Evolutionary conservation across 768 basidiomycete genomes (phyloP), one percentile per base, ranked within the genome.

Genomic region (Trametes cubensis): DNA sequence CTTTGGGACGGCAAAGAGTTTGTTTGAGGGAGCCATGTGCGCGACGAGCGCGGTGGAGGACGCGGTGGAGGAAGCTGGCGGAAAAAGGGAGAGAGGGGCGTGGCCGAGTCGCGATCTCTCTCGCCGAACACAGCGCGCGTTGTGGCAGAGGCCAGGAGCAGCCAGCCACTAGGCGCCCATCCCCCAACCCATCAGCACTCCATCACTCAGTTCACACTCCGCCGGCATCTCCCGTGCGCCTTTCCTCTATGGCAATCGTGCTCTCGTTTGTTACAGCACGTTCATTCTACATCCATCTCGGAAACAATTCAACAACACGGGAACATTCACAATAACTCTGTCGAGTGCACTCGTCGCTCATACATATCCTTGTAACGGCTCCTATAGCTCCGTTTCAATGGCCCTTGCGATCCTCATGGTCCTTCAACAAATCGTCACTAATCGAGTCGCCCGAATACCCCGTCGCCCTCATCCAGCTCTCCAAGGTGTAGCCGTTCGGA

Each of bases 381-480:
- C 7, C 28, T 28, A 28, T 28, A 7, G 28, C 28, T 28, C 4
- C 34, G 34, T 6, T 10, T 34, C 34, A 34, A 34, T 6, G 34
- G 10, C 34, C 10, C 34, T 34, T 34, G 6, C 34, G 34, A 2
- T 34, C 34, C 34, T 34, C 34, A 34, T 34, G 34, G 34, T 34
- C 34, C 34, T 34, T 34, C 34, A 34, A 11, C 10, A 34, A 34
- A 34, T 34, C 34, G 34, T 34, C n/a, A n/a, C n/a, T 34, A 11
- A 34, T 11, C 34, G 11, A 34, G 10, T 11, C 11, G 34, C 34
- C 34, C 34, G 34, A 34, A 23, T 44, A 44, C 17, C 53, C 41
- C 4, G 41, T 28, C 25, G 25, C 53, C 26, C 53, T 25, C 73
- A 81, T 79, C 80, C 79, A 81, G 44, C 64, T 73, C 66, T 79